Base-by-base conservation (phyloP, 208 protist species). In the Trypanosoma caninum region DNA sequence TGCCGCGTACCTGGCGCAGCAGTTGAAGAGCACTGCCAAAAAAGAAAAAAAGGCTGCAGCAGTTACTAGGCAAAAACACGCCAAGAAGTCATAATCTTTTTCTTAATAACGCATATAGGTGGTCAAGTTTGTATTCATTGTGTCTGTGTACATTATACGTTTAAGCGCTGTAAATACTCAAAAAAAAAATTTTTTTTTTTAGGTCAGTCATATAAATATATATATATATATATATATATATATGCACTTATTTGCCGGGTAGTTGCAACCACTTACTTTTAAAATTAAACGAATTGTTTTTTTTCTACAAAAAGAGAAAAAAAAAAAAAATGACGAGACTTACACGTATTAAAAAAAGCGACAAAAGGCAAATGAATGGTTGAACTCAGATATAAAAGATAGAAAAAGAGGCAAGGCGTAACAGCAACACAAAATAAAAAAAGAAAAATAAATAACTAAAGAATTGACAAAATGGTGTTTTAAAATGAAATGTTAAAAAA, bases 1-100 rank as follows among this genome's bases (percentile, higher is more conserved):
- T 62, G 80, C 85, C 0, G 76, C 84, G 0, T 96, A 93, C 72
- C 65, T 96, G 25, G 58, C 76, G 2, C 59, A 91, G 40, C 72
- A 92, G 72, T 76, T 96, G n/a, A 69, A 80, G 42, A 38, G 61
- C 34, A 76, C 72, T 0, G 80, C 74, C 25, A 83, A 84, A 63
- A 47, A 58, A 34, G 68, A 76, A 47, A 74, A 63, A 46, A 63
- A 65, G 44, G 16, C 28, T 35, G 44, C 37, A 50, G 61, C 55
- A 42, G 22, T 45, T 45, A 48, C 35, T 41, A 76, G 55, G 34
- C 18, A 35, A 41, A 63, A 60, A 35, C 31, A 28, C 16, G 54
- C 48, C 2, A 64, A 69, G 33, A 52, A 69, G 22, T 55, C 50
- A 62, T 57, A 53, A 9, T 11, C 28, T 27, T 13, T 52, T 30